Base-by-base conservation (phyloP, 306 rosid species). In the Cajanus cajan region DNA sequence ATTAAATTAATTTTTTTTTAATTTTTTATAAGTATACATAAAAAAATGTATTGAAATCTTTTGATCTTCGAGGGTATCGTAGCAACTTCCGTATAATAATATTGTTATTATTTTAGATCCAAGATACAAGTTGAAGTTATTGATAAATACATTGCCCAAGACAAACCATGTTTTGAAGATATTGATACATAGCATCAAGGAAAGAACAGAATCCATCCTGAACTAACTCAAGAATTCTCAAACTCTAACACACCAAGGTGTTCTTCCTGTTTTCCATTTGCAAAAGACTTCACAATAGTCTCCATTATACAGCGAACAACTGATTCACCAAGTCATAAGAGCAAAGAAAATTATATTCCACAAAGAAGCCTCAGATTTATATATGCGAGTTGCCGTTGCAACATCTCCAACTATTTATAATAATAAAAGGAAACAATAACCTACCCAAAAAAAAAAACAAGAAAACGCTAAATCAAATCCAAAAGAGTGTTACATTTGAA, bases 151-250 rank as follows among this genome's bases (percentile, higher is more conserved):
- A 47, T 74, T 94, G 67, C 98, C 97, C 12, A 92, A 90, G 85
- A 92, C 95, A 70, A 94, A 94, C 88, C 90, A 89, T 76, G 97
- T 92, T 78, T 87, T 94, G 87, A 94, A 90, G 89, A 92, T 97
- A 87, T 81, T 94, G 73, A n/a, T n/a, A n/a, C n/a, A 92, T 90
- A 57, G 82, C 91, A 69, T 90, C 97, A 15, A 92, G 98, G 97
- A 88, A 82, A 86, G 97, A 94, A 74, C 89, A 89, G 44, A 85
- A n/a, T n/a, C n/a, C n/a, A 90, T 84, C 97, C 97, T 72, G 92
- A 90, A 57, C 80, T 88, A 33, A 87, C 89, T 79, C 92, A 89
- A 34, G 98, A 94, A 57, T 86, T 77, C 65, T 85, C 89, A 0
- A 81, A 71, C 75, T 74, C 91, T 0, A 89, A 90, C 80, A 86